Conservation (phyloP, 2,329 filamentous ascomycete species). For the Hymenoscyphus repandus region DNA sequence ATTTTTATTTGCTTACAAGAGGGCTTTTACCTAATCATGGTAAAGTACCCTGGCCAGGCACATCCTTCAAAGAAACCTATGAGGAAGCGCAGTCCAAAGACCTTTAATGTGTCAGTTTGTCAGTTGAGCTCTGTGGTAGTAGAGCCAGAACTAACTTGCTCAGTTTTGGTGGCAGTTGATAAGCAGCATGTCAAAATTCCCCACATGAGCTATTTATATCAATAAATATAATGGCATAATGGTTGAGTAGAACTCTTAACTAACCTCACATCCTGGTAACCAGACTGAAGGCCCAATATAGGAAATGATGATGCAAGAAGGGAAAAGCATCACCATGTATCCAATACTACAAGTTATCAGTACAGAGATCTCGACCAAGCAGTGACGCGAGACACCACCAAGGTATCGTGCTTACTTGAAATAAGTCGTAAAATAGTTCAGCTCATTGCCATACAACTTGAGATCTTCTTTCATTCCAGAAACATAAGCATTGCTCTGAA, state of each 20-base stretch:
- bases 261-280: slow-evolving; percentile 23
- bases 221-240: too few species aligned
- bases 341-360: slow-evolving; percentile 18
- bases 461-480: slow-evolving; percentile 37
- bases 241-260: too few species aligned
- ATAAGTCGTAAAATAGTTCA: slow-evolving; percentile 40
- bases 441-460: slow-evolving; percentile 45
- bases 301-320: slow-evolving; percentile 36
- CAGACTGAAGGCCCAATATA: slow-evolving; percentile 31
- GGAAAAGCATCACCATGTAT: slow-evolving; percentile 36
- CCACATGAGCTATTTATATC: background rate
- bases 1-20: too few species aligned
- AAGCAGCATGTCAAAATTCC: slow-evolving; percentile 5
- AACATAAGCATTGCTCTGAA: slow-evolving; percentile 22
- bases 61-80: slow-evolving; percentile 36
- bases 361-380: too few species aligned
- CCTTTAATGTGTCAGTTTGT: slow-evolving; percentile 20
- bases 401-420: slow-evolving; percentile 24
- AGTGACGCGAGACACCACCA: too few species aligned
- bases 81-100: slow-evolving; percentile 47
- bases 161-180: slow-evolving; percentile 7
- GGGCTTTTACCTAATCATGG: slow-evolving; percentile 26
- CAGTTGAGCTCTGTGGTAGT: too few species aligned
- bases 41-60: slow-evolving; percentile 34
- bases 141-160: too few species aligned